Evolutionary conservation across 2,329 filamentous ascomycete genomes (phyloP).

Genomic region (Cytospora schulzeri): DNA sequence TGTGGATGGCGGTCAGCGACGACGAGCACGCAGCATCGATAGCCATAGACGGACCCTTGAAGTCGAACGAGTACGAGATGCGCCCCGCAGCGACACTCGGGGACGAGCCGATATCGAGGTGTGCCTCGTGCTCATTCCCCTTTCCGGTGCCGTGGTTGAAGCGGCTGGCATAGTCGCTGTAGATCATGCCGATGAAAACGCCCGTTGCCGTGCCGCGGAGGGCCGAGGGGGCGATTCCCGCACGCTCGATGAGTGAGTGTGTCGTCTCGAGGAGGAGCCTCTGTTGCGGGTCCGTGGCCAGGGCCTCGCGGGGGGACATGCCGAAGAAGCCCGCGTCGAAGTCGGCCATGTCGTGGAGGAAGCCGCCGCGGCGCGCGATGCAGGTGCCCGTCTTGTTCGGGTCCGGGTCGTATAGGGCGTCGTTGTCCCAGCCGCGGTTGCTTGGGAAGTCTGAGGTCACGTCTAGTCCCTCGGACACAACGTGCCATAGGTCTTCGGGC

Average conservation of each 20-base stretch:
- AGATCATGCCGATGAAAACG: slow-evolving; percentile 34
- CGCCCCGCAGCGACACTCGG: slow-evolving; percentile 9
- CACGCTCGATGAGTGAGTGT: slow-evolving; percentile 31
- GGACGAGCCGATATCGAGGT: slow-evolving; percentile 9
- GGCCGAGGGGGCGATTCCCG: slow-evolving; percentile 29
- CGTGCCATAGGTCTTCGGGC: slow-evolving; percentile 12
- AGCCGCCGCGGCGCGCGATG: slow-evolving; percentile 1
- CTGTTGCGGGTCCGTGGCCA: slow-evolving; percentile 28
- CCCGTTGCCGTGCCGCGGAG: slow-evolving; percentile 32
- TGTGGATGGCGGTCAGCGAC: slow-evolving; percentile 13
- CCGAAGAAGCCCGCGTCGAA: slow-evolving; percentile 35
- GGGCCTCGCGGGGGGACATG: slow-evolving; percentile 31
- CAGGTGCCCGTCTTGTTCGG: slow-evolving; percentile 28
- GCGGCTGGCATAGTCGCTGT: slow-evolving; percentile 35
- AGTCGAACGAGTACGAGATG: slow-evolving; percentile 10
- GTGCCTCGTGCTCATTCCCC: slow-evolving; percentile 3
- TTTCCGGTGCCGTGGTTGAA: slow-evolving; percentile 13
- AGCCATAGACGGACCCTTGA: slow-evolving; percentile 7
- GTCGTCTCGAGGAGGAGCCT: slow-evolving; percentile 30
- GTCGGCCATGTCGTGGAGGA: slow-evolving; percentile 16
- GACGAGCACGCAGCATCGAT: slow-evolving; percentile 17
- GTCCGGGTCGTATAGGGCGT: slow-evolving; percentile 14
- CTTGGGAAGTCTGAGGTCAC: slow-evolving; percentile 18
- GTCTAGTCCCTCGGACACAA: slow-evolving; percentile 6
- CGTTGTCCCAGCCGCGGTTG: slow-evolving; percentile 12